A percentile compares a stretch with the other conserved stretches of the same genome.
Conservation (phyloP, 2,329 filamentous ascomycete species). For the Dactylellina drechsleri region DNA sequence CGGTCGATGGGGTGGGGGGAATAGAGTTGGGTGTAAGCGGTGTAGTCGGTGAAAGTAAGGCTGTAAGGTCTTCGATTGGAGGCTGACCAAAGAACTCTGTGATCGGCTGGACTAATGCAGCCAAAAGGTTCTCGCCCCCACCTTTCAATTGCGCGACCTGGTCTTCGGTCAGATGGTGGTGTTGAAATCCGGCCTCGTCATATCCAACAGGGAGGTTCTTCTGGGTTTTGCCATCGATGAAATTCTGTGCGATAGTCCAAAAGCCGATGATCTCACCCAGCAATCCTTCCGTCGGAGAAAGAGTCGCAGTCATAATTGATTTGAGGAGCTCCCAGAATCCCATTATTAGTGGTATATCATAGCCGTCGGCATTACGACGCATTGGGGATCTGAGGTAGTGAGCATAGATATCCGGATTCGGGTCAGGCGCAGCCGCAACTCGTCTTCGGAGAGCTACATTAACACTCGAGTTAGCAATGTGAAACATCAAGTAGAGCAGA, state of each 20-base stretch:
- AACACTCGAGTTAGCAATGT: conserved; percentile 2
- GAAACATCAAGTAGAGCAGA: neutral
- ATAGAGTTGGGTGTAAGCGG: conserved; percentile 73
- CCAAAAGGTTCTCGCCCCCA: conserved; percentile 82
- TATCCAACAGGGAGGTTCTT: conserved; percentile 78
- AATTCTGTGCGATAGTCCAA: conserved; percentile 90
- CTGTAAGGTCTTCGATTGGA: conserved; percentile 88
- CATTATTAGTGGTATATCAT: conserved; percentile 83
- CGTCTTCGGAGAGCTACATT: conserved; percentile 76
- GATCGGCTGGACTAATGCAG: conserved; percentile 81
- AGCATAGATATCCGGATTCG: conserved; percentile 74
- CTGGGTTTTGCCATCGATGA: conserved; percentile 87
- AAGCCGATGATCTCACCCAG: conserved; percentile 91
- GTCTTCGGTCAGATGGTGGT: conserved; percentile 80
- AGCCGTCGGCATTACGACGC: conserved; percentile 72
- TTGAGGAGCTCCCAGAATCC: conserved; percentile 94
- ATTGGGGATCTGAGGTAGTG: conserved; percentile 79
- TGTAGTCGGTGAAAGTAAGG: conserved; percentile 83
- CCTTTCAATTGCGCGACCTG: conserved; percentile 78
- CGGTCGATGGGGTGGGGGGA: conserved; percentile 65
- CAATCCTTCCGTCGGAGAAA: conserved; percentile 79
- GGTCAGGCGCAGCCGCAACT: conserved; percentile 78
- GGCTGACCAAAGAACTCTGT: conserved; percentile 85
- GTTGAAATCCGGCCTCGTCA: conserved; percentile 79
- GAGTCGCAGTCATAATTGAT: conserved; percentile 75